phyloP scores from a whole-genome alignment of 768 basidiomycete genomes.

The Paxillus rubicundulus region DNA sequence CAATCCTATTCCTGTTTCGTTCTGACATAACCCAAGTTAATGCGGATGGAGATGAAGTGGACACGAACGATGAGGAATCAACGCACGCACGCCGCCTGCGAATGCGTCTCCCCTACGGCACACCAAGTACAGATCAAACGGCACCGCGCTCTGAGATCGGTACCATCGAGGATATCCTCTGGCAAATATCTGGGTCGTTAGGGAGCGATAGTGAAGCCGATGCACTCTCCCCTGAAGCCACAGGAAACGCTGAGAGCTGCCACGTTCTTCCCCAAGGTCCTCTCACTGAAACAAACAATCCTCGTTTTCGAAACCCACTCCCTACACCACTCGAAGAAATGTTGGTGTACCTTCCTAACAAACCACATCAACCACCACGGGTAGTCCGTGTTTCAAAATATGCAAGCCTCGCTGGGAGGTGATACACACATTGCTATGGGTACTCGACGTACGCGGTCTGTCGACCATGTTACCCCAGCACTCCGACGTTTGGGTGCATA shows the following conservation, averaged over 20 bases:
- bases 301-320: constrained; percentile 42
- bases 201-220: constrained; percentile 23
- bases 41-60: constrained; percentile 62
- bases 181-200: constrained; percentile 19
- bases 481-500: neutral
- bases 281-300: constrained; percentile 10
- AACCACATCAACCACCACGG: constrained; percentile 3
- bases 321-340: constrained; percentile 58
- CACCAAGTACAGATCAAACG: constrained; percentile 24
- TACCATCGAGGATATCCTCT: constrained; percentile 24
- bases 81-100: constrained; percentile 53
- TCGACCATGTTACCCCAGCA: neutral
- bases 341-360: constrained; percentile 30
- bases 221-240: constrained; percentile 16
- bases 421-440: constrained; percentile 3
- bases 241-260: constrained; percentile 12
- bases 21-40: constrained; percentile 35
- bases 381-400: constrained; percentile 25
- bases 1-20: neutral
- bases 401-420: constrained; percentile 32
- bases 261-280: constrained; percentile 11
- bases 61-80: constrained; percentile 59
- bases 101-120: constrained; percentile 31
- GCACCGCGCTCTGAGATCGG: constrained; percentile 27
- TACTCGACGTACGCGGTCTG: neutral